Evolutionary conservation across 2,329 filamentous ascomycete species (phyloP).

Genomic region (Hypoxylon sp.): DNA sequence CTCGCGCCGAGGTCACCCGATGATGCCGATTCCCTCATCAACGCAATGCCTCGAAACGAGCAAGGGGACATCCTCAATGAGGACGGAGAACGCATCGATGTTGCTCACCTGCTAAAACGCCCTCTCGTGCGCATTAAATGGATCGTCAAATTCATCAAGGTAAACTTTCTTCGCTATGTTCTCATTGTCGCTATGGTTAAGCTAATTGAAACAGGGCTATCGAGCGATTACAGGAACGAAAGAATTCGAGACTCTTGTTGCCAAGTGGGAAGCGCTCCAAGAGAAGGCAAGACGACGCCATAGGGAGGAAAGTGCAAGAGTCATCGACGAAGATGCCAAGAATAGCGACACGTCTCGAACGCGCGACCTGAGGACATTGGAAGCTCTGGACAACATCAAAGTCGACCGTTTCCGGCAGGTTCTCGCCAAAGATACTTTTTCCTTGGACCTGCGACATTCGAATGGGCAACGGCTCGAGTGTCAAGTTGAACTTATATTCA

Average conservation of each 20-base stretch:
- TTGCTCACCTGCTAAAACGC: conserved; percentile 90
- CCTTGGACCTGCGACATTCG: conserved; percentile 86
- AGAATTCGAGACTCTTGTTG: conserved; percentile 70
- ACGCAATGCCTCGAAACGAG: conserved; percentile 71
- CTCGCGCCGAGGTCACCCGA: conserved; percentile 77
- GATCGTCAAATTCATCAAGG: conserved; percentile 85
- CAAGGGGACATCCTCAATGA: conserved; percentile 77
- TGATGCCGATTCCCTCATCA: conserved; percentile 71
- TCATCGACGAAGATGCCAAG: conserved; percentile 88
- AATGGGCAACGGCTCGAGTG: conserved; percentile 92
- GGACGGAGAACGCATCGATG: conserved; percentile 90
- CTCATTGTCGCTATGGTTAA: conserved; percentile 21
- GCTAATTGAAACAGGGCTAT: conserved; percentile 66
- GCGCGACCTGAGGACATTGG: conserved; percentile 82
- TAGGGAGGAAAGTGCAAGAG: conserved; percentile 78
- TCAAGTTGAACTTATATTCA: conserved; percentile 85
- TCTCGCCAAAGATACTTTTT: conserved; percentile 89
- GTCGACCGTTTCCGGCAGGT: conserved; percentile 87
- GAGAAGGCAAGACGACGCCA: conserved; percentile 80
- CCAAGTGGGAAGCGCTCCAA: conserved; percentile 78
- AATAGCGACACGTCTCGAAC: conserved; percentile 85
- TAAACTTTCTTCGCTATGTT: conserved; percentile 51
- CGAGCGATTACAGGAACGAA: conserved; percentile 65
- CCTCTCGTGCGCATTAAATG: conserved; percentile 90
- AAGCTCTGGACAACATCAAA: conserved; percentile 74